Percentiles rank a stretch among this genome's conserved stretches.
phyloP scores from a whole-genome alignment of 1,284 basidiomycete genomes.

The Irpex sp. region DNA sequence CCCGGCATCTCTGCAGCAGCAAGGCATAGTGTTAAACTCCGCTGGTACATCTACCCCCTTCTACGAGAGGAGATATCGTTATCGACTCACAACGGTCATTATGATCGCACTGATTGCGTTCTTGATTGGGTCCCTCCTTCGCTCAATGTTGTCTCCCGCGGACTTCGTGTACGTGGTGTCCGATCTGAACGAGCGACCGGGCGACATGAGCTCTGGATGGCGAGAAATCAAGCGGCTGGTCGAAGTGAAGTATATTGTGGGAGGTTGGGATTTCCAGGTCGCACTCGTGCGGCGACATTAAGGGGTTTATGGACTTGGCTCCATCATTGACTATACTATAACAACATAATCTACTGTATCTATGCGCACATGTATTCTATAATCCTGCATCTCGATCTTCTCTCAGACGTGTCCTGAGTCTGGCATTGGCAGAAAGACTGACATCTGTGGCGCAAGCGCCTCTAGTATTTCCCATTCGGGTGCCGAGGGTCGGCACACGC shows the following conservation, averaged over 20 bases:
- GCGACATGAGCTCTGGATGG: constrained; percentile 60
- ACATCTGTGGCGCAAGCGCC: neutral
- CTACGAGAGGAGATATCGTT: constrained; percentile 16
- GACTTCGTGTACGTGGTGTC: constrained; percentile 85
- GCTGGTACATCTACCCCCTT: neutral
- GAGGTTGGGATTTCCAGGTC: constrained; percentile 80
- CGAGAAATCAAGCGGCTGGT: constrained; percentile 78
- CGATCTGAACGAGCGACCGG: constrained; percentile 45
- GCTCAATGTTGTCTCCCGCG: constrained; percentile 84
- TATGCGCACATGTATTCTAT: constrained; percentile 4
- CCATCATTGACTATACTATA: neutral
- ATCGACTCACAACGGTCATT: constrained; percentile 62
- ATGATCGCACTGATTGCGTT: constrained; percentile 86
- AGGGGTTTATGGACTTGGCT: constrained; percentile 4
- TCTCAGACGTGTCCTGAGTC: too few species aligned
- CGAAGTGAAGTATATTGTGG: constrained; percentile 73
- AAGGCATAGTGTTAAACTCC: neutral
- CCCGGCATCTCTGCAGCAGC: neutral
- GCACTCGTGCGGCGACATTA: constrained; percentile 74
- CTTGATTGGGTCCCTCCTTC: constrained; percentile 84
- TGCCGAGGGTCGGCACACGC: neutral
- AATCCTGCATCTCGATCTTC: neutral
- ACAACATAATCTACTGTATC: neutral
- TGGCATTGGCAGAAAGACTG: too few species aligned
- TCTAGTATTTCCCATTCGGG: neutral